Percentiles rank a stretch among this genome's conserved stretches.
Conservation (phyloP, 2,329 filamentous ascomycete species). For the Metarhizium robertsii region DNA sequence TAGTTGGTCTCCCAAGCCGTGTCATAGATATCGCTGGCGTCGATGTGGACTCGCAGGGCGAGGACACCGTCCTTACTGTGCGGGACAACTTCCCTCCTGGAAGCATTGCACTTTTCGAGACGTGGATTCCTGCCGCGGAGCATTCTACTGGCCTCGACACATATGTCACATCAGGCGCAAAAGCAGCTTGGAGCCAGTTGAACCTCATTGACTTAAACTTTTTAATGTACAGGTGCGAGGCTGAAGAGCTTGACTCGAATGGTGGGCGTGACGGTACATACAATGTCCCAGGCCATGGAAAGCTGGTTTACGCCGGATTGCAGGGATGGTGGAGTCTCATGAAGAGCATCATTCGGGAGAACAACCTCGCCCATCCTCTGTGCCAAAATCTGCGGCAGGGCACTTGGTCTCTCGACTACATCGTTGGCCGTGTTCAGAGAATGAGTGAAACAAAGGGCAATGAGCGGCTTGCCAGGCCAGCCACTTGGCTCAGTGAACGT, state of each 20-base stretch:
- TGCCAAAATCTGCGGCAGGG: constrained; percentile 89
- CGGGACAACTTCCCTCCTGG: constrained; percentile 82
- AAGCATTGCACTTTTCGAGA: constrained; percentile 91
- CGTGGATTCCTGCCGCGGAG: constrained; percentile 84
- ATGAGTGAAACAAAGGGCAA: constrained; percentile 56
- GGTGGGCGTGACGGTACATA: constrained; percentile 80
- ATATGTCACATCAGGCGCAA: constrained; percentile 74
- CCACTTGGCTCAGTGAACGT: constrained; percentile 71
- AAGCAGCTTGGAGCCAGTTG: constrained; percentile 66
- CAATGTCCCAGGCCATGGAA: constrained; percentile 72
- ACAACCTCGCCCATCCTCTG: constrained; percentile 85
- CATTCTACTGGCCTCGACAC: constrained; percentile 76
- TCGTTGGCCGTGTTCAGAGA: constrained; percentile 66
- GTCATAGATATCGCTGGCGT: constrained; percentile 68
- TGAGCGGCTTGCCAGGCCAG: constrained; percentile 52
- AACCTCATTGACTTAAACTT: constrained; percentile 82
- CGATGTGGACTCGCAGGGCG: constrained; percentile 58
- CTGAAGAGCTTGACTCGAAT: constrained; percentile 75
- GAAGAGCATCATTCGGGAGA: constrained; percentile 73
- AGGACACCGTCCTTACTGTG: constrained; percentile 71
- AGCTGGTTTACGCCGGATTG: constrained; percentile 88
- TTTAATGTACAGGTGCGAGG: constrained; percentile 81
- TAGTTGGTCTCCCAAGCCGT: constrained; percentile 77
- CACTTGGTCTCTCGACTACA: constrained; percentile 87
- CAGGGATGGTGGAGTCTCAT: constrained; percentile 98